A percentile compares a stretch with the other conserved stretches of the same genome.
Conservation (phyloP, 768 basidiomycete genomes). For the Boletus edulis region DNA sequence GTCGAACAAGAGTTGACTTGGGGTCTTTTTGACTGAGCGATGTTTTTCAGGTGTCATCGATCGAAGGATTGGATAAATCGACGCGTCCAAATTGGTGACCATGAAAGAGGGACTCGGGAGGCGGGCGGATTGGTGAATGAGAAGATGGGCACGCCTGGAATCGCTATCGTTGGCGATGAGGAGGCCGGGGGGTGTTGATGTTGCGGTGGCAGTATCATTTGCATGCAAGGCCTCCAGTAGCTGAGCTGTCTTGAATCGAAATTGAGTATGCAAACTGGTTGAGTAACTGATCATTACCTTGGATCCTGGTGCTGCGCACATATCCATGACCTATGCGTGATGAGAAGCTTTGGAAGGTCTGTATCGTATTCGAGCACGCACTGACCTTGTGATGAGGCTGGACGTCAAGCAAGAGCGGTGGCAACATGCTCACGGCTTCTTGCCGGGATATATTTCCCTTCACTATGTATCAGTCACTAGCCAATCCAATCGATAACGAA, state of each 20-base stretch:
- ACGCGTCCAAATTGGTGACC: slow-evolving; percentile 96
- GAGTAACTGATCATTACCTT: slow-evolving; percentile 51
- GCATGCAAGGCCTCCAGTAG: slow-evolving; percentile 93
- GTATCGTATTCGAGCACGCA: slow-evolving; percentile 2
- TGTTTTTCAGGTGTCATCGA: slow-evolving; percentile 17
- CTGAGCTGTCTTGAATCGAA: slow-evolving; percentile 73
- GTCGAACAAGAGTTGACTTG: slow-evolving; percentile 74
- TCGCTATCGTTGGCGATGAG: slow-evolving; percentile 96
- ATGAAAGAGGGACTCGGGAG: slow-evolving; percentile 89
- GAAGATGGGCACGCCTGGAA: slow-evolving; percentile 89
- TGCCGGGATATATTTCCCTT: slow-evolving; percentile 95
- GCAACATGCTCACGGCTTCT: slow-evolving; percentile 99
- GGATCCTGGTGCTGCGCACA: slow-evolving; percentile 98
- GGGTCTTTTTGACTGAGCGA: slow-evolving; percentile 36
- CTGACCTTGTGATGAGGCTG: slow-evolving; percentile 81
- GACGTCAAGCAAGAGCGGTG: slow-evolving; percentile 93
- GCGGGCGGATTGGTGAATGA: slow-evolving; percentile 96
- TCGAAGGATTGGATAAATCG: slow-evolving; percentile 71
- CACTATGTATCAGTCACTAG: background rate
- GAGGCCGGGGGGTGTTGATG: slow-evolving; percentile 77
- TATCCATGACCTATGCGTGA: slow-evolving; percentile 72
- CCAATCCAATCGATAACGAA: background rate
- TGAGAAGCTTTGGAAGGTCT: background rate
- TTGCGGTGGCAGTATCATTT: slow-evolving; percentile 58
- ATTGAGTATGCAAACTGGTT: background rate